A percentile compares a stretch with the other conserved stretches of the same genome.
These are phyloP conservation scores for Schizothecium vesticola DNA, from an alignment of 495 filamentous ascomycete species.

Conservation along the genomic window DNA sequence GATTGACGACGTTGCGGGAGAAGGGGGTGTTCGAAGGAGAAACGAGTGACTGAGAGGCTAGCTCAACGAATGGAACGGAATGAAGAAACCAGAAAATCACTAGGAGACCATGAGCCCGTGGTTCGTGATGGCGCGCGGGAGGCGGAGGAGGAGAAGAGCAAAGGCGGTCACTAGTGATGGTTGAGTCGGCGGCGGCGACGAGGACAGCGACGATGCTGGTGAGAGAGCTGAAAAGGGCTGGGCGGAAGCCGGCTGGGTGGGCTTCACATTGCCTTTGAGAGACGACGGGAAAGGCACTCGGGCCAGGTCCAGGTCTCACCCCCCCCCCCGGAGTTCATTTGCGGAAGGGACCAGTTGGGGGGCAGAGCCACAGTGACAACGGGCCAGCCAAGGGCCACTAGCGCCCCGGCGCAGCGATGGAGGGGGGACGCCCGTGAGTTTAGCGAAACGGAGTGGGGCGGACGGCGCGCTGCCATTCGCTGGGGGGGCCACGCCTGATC, in stretches of 20 bases:
- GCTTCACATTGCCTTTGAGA: conserved; percentile 21
- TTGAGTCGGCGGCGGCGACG: conserved; percentile 19
- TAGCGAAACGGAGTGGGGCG: conserved; percentile 29
- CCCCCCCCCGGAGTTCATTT: conserved; percentile 22
- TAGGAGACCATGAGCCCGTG: conserved; percentile 13
- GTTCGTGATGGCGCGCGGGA: background rate
- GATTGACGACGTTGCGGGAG: background rate
- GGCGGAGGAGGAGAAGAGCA: conserved; percentile 3
- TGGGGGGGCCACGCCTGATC: conserved; percentile 4
- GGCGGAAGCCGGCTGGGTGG: conserved; percentile 5
- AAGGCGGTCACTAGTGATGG: conserved; percentile 8
- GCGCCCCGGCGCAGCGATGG: conserved; percentile 18
- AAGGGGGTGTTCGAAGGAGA: conserved; percentile 17
- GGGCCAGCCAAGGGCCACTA: conserved; percentile 16
- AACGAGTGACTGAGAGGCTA: conserved; percentile 51
- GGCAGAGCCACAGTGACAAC: conserved; percentile 19
- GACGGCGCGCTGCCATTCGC: conserved; percentile 21
- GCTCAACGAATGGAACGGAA: conserved; percentile 41
- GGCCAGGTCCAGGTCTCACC: conserved; percentile 14
- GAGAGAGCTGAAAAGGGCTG: conserved; percentile 20
- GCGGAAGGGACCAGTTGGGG: conserved; percentile 27
- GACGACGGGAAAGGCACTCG: conserved; percentile 19
- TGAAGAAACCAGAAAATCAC: conserved; percentile 13
- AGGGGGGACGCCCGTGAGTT: conserved; percentile 16
- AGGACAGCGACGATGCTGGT: conserved; percentile 14